Base-by-base conservation (phyloP, 2,329 filamentous ascomycete species). In the Leptosphaerulina australis region DNA sequence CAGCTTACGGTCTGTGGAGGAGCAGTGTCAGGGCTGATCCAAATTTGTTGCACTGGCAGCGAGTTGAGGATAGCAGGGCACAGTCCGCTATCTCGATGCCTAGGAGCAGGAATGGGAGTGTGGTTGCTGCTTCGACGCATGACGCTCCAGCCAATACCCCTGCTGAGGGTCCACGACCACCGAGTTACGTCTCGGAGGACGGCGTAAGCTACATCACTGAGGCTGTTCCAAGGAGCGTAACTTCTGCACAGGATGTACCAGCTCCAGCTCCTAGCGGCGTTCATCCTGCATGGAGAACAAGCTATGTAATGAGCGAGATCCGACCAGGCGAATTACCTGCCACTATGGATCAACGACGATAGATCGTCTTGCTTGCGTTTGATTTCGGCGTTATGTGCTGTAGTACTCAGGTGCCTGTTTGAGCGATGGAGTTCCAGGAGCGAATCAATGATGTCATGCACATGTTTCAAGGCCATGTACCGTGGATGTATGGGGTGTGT, bases 1-100 rank as follows among this genome's bases (percentile, higher is more conserved):
- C 92, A 0, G 90, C 90, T 2, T 96, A 96, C 67, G 91, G 91
- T 0, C 76, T 91, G 1, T 95, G 90, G 89, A 81, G 90, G 43
- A 86, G 87, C 70, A 93, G 88, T 64, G 89, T 94, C 0, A 81
- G 89, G 37, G 87, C 91, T 24, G 88, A 96, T 63, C 91, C 91
- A 1, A 84, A 93, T 64, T 79, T 90, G 11, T 79, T 96, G 20
- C 91, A 88, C 68, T 95, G 90, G 90, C 85, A 88, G 70, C 83
- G 87, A 28, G 88, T 68, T 8, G 64, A 69, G 1, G 49, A 44
- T 2, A 31, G 30, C 25, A 29, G 46, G 5, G 31, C 41, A 5
- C 35, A 36, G 12, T 44, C 31, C 5, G 44, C 44, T 10, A 44
- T 49, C 21, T 39, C 38, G 2, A 37, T 44, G 25, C 37, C 30